Evolutionary conservation across 1,284 basidiomycete genomes (phyloP).

Genomic region (Ceratorhiza oryzae-sativae): DNA sequence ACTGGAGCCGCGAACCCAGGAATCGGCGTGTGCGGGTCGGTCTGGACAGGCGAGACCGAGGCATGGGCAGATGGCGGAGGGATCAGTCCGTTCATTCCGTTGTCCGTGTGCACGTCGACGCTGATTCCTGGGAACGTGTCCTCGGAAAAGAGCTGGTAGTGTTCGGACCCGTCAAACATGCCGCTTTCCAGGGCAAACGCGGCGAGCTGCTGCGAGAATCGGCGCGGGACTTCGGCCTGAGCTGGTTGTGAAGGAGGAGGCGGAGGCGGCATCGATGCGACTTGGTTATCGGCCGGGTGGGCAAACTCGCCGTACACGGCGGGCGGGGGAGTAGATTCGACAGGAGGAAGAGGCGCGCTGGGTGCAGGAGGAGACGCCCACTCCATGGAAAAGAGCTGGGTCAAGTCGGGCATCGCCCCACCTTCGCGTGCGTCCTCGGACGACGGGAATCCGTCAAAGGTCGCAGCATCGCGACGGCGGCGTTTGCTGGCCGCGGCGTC

Average conservation of each 20-base stretch:
- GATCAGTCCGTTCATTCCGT: neutral
- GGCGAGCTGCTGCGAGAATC: conserved; percentile 31
- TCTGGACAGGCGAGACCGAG: conserved; percentile 4
- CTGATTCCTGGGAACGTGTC: conserved; percentile 23
- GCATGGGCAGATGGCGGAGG: neutral
- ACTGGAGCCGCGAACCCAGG: conserved; percentile 8
- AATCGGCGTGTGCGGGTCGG: conserved; percentile 22
- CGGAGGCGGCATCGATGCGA: neutral
- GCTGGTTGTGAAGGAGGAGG: neutral
- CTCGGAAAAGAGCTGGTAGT: conserved; percentile 23
- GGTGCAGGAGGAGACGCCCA: conserved; percentile 29
- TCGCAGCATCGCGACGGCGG: conserved; percentile 32
- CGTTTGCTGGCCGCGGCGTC: conserved; percentile 10
- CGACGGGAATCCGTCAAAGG: conserved; percentile 25
- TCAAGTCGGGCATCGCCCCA: conserved; percentile 9
- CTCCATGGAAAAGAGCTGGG: conserved; percentile 26
- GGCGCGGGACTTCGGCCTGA: conserved; percentile 12
- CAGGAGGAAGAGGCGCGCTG: neutral
- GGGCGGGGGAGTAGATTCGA: conserved; percentile 7
- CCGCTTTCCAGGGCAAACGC: conserved; percentile 22
- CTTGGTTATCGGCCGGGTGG: neutral
- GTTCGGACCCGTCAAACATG: conserved; percentile 29
- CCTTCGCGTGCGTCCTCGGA: conserved; percentile 7
- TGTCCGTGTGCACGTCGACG: conserved; percentile 21
- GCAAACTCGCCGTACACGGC: conserved; percentile 21